These are phyloP conservation scores for Usnea hakonensis DNA, from an alignment of 495 filamentous ascomycete species.

Conservation along the genomic window DNA sequence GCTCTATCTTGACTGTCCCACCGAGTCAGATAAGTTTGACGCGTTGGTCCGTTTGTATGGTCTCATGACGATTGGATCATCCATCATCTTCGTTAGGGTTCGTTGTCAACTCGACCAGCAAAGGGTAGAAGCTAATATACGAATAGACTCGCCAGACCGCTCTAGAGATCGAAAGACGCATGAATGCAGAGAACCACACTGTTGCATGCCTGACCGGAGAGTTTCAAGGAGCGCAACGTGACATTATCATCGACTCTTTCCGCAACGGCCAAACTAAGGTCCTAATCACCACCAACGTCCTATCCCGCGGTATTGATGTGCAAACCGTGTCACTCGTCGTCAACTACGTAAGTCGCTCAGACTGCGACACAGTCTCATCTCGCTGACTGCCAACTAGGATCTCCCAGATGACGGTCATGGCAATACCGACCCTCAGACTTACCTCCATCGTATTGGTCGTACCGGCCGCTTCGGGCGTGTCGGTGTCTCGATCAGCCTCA, in stretches of 20 bases:
- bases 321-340: conserved; percentile 94
- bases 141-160: conserved; percentile 71
- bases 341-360: conserved; percentile 59
- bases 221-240: conserved; percentile 74
- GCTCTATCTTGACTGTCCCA: conserved; percentile 84
- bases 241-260: conserved; percentile 81
- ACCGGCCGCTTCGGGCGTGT: conserved; percentile 96
- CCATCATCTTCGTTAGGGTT: conserved; percentile 95
- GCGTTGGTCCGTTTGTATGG: conserved; percentile 87
- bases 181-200: conserved; percentile 82
- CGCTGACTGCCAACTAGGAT: conserved; percentile 37
- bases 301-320: conserved; percentile 95
- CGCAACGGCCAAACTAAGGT: conserved; percentile 81
- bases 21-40: conserved; percentile 75
- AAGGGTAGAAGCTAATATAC: conserved; percentile 7
- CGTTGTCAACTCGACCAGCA: conserved; percentile 20
- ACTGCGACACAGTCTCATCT: neutral
- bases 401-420: conserved; percentile 43
- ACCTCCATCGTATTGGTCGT: conserved; percentile 95
- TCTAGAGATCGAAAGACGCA: conserved; percentile 69
- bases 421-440: conserved; percentile 77
- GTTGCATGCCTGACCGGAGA: conserved; percentile 82
- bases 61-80: conserved; percentile 88
- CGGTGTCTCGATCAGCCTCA: conserved; percentile 90
- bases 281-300: conserved; percentile 96